Percentiles rank a stretch among this genome's conserved stretches.
Conservation (phyloP, 2,329 filamentous ascomycete species). For the Metarhizium sp. region DNA sequence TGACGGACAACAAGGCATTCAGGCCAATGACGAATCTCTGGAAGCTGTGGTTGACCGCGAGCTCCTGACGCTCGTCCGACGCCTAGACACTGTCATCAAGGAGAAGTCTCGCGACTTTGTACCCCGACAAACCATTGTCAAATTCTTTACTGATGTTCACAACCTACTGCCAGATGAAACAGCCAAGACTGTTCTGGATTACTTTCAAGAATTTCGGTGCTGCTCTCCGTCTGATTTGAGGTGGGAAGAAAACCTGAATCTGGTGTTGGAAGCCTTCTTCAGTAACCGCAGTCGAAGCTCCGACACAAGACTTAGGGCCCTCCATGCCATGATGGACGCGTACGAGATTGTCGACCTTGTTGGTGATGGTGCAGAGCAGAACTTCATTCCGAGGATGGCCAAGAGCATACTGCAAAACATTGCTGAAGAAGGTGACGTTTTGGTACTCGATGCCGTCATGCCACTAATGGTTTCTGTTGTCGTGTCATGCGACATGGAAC, state of each 20-base stretch:
- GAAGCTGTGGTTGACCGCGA: slow-evolving; percentile 33
- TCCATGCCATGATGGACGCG: slow-evolving; percentile 50
- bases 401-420: slow-evolving; percentile 53
- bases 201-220: slow-evolving; percentile 59
- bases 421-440: slow-evolving; percentile 51
- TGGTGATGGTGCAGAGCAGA: slow-evolving; percentile 47
- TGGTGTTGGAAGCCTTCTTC: slow-evolving; percentile 55
- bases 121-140: slow-evolving; percentile 56
- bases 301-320: slow-evolving; percentile 50
- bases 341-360: slow-evolving; percentile 50
- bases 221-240: slow-evolving; percentile 62
- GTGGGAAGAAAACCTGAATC: slow-evolving; percentile 55
- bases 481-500: slow-evolving; percentile 43
- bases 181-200: slow-evolving; percentile 53
- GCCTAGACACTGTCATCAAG: slow-evolving; percentile 38
- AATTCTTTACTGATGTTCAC: slow-evolving; percentile 56
- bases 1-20: slow-evolving; percentile 13
- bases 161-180: slow-evolving; percentile 54
- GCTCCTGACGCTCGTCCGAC: slow-evolving; percentile 33
- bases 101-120: slow-evolving; percentile 43
- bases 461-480: slow-evolving; percentile 57
- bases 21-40: slow-evolving; percentile 17
- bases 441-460: slow-evolving; percentile 56
- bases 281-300: slow-evolving; percentile 51
- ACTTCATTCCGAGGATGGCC: slow-evolving; percentile 49